phyloP scores from a whole-genome alignment of 768 basidiomycete genomes.

The Leucocoprinus sp. region DNA sequence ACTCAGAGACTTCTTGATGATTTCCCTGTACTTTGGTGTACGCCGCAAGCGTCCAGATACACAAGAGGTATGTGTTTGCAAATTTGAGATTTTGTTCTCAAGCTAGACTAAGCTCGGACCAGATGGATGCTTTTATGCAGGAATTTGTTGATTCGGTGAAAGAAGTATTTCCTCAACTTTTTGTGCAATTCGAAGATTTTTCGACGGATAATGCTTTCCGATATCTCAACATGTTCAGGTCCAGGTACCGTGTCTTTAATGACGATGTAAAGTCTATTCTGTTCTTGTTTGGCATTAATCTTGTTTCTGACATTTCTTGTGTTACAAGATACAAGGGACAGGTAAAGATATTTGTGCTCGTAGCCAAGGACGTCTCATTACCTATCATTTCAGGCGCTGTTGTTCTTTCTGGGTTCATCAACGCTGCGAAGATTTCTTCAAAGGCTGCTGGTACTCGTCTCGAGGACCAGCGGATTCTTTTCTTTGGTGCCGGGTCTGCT shows the following conservation, averaged over 20 bases:
- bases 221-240: slow-evolving; percentile 56
- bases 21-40: slow-evolving; percentile 69
- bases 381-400: slow-evolving; percentile 44
- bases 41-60: slow-evolving; percentile 42
- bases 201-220: slow-evolving; percentile 74
- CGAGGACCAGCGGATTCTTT: slow-evolving; percentile 72
- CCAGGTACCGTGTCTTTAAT: slow-evolving; percentile 56
- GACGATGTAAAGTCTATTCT: slow-evolving; percentile 51
- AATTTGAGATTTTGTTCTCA: neutral
- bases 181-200: slow-evolving; percentile 76
- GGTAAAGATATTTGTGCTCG: slow-evolving; percentile 20
- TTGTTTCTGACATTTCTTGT: slow-evolving; percentile 10
- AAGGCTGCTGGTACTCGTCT: slow-evolving; percentile 47
- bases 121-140: slow-evolving; percentile 72
- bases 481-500: slow-evolving; percentile 86
- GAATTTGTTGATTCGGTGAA: slow-evolving; percentile 66
- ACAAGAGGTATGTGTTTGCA: slow-evolving; percentile 28
- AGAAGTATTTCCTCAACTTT: slow-evolving; percentile 53
- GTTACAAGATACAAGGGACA: slow-evolving; percentile 56
- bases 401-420: slow-evolving; percentile 66
- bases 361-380: neutral
- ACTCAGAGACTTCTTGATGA: slow-evolving; percentile 58
- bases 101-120: neutral
- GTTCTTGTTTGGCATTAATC: neutral
- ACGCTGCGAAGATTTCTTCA: slow-evolving; percentile 57